Evolutionary conservation across 495 filamentous ascomycete genomes (phyloP).

Genomic region (Tuber indicum): DNA sequence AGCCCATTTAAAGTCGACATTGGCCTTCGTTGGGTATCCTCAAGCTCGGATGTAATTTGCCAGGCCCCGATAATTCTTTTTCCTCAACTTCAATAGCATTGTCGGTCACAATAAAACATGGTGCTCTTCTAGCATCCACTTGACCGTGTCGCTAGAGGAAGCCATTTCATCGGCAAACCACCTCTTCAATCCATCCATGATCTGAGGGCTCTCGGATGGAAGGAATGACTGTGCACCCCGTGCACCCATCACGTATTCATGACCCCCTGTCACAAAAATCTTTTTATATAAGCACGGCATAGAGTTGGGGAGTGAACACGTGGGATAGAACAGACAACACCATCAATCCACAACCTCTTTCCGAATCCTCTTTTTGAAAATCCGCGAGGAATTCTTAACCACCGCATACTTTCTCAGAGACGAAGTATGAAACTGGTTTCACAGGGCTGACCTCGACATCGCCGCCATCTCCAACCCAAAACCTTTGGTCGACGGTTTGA

Average conservation of each 20-base stretch:
- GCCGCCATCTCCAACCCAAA: constrained; percentile 43
- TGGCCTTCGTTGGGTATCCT: no score
- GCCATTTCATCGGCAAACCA: constrained; percentile 21
- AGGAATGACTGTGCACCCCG: constrained; percentile 35
- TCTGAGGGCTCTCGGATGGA: constrained; percentile 23
- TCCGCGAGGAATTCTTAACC: constrained; percentile 45
- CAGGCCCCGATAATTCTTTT: no score
- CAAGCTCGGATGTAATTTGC: no score
- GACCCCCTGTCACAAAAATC: constrained; percentile 13
- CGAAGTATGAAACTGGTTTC: constrained; percentile 16
- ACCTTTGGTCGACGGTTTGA: constrained; percentile 39
- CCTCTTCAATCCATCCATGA: constrained; percentile 27
- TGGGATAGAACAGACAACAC: constrained; percentile 15
- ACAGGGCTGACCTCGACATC: neutral
- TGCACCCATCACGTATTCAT: constrained; percentile 34
- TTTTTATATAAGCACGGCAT: constrained; percentile 5
- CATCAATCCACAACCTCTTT: constrained; percentile 26
- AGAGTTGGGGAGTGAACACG: no score
- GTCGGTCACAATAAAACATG: no score
- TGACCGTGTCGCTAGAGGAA: constrained; percentile 28
- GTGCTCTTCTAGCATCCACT: no score
- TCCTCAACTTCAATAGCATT: no score
- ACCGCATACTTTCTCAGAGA: constrained; percentile 32
- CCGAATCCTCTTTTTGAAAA: constrained; percentile 45
- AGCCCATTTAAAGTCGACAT: no score